Base-by-base conservation (phyloP, 495 filamentous ascomycete genomes). In the Echria macrotheca region DNA sequence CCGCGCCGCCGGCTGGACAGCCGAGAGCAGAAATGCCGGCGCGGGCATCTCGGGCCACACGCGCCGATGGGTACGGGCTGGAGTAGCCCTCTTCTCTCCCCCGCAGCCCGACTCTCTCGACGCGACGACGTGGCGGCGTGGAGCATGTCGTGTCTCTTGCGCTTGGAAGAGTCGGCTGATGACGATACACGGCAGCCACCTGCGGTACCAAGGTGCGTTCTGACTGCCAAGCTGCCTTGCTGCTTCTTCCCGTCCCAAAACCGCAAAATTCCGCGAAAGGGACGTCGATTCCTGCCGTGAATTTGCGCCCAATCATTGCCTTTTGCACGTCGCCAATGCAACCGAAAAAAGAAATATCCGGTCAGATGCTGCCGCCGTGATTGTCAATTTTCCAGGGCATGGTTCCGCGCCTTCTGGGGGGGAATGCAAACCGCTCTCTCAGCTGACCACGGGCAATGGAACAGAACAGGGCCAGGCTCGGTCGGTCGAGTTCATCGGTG, bases 1-100 rank as follows among this genome's bases (percentile, higher is more conserved):
- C 60, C 60, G 60, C 18, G 21, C 52, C 26, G 48, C 45, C 33
- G 43, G 41, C 28, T 31, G 28, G 43, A 45, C 22, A 48, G 39
- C 43, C 46, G 47, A 25, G 35, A 36, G 23, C 14, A 44, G 42
- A 22, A 28, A 31, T 28, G 42, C 42, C 42, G 42, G 23, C 15
- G 24, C 28, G 28, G 12, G 7, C 28, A 31, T 31, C 28, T 31
- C 28, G 28, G 28, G 7, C 28, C 28, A 31, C 6, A 31, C 7
- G 28, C 28, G 6, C 28, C 28, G 12, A 12, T n/a, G n/a, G n/a
- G n/a, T n/a, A n/a, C n/a, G n/a, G n/a, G n/a, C n/a, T n/a, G n/a
- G n/a, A n/a, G n/a, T n/a, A n/a, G n/a, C n/a, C n/a, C n/a, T n/a
- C n/a, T n/a, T n/a, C n/a, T n/a, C n/a, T n/a, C n/a, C n/a, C n/a